Conservation (phyloP, 345 rosid species). For the Camelina neglecta region DNA sequence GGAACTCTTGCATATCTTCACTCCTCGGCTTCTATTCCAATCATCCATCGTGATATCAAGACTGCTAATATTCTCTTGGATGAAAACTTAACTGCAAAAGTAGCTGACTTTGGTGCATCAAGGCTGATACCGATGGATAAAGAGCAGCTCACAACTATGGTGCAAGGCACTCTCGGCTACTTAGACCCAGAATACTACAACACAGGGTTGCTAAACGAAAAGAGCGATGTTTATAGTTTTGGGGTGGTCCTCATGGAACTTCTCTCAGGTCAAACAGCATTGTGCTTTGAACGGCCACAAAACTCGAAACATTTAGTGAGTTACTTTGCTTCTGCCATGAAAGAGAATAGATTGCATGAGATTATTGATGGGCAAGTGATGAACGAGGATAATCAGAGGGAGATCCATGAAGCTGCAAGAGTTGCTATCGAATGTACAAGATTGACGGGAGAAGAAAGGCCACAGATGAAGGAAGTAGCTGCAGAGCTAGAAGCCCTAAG, state of each 20-base stretch:
- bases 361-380: slow-evolving; percentile 32
- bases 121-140: slow-evolving; percentile 46
- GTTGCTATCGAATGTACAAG: slow-evolving; percentile 41
- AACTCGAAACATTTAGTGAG: slow-evolving; percentile 35
- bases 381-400: slow-evolving; percentile 23
- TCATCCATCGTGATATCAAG: slow-evolving; percentile 52
- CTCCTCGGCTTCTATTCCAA: slow-evolving; percentile 44
- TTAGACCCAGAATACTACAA: slow-evolving; percentile 52
- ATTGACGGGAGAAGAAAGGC: slow-evolving; percentile 41
- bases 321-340: slow-evolving; percentile 36
- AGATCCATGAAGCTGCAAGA: slow-evolving; percentile 27
- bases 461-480: slow-evolving; percentile 50
- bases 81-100: slow-evolving; percentile 45
- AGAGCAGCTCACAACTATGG: slow-evolving; percentile 45
- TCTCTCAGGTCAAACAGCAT: slow-evolving; percentile 33
- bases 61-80: slow-evolving; percentile 52
- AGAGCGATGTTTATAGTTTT: slow-evolving; percentile 59
- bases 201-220: slow-evolving; percentile 33
- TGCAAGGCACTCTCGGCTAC: slow-evolving; percentile 52
- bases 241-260: slow-evolving; percentile 52
- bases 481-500: slow-evolving; percentile 38
- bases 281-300: slow-evolving; percentile 28
- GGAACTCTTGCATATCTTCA: slow-evolving; percentile 49
- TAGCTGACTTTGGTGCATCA: slow-evolving; percentile 56
- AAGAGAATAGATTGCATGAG: slow-evolving; percentile 24